Percentiles rank a stretch among this genome's conserved stretches.
Conservation (phyloP, 371 early-diverging fungal genomes). For the Rhizopus stolonifer region DNA sequence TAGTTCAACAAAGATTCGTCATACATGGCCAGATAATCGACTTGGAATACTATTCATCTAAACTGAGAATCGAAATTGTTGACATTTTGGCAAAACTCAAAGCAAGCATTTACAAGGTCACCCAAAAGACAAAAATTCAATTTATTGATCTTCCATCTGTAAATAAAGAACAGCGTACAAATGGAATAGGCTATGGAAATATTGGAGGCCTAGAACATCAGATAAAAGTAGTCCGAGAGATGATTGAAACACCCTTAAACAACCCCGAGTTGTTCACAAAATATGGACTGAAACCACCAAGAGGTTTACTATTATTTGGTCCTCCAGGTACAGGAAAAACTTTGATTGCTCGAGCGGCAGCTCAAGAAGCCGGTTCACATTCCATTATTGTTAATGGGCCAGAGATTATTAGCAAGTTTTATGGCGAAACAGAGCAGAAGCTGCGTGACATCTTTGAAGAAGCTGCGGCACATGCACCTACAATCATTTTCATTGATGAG, state of each 20-base stretch:
- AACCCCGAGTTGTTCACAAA: slow-evolving; percentile 72
- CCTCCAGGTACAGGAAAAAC: slow-evolving; percentile 99
- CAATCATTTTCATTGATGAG: slow-evolving; percentile 98
- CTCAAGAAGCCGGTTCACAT: slow-evolving; percentile 78
- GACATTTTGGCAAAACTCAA: not conserved
- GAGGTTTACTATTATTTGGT: slow-evolving; percentile 92
- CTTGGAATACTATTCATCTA: slow-evolving; percentile 35
- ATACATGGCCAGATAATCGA: slow-evolving; percentile 50
- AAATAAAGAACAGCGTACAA: slow-evolving; percentile 7
- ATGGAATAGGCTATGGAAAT: slow-evolving; percentile 37
- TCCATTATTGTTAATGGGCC: slow-evolving; percentile 93
- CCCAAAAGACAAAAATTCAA: slow-evolving; percentile 26
- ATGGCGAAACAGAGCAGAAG: slow-evolving; percentile 96
- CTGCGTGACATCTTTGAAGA: slow-evolving; percentile 80
- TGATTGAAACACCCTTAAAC: slow-evolving; percentile 84
- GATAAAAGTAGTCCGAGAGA: slow-evolving; percentile 73
- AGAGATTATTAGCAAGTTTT: slow-evolving; percentile 92
- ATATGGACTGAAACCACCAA: slow-evolving; percentile 81
- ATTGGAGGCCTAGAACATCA: slow-evolving; percentile 80
- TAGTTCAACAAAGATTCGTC: slow-evolving; percentile 57
- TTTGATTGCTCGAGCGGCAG: slow-evolving; percentile 89
- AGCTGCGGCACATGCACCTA: slow-evolving; percentile 82
- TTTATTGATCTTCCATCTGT: too few species aligned
- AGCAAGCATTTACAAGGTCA: slow-evolving; percentile 18
- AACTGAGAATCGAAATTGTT: slow-evolving; percentile 5